Evolutionary conservation across 1,284 basidiomycete genomes (phyloP).

Genomic region (Leucoagaricus sp.): DNA sequence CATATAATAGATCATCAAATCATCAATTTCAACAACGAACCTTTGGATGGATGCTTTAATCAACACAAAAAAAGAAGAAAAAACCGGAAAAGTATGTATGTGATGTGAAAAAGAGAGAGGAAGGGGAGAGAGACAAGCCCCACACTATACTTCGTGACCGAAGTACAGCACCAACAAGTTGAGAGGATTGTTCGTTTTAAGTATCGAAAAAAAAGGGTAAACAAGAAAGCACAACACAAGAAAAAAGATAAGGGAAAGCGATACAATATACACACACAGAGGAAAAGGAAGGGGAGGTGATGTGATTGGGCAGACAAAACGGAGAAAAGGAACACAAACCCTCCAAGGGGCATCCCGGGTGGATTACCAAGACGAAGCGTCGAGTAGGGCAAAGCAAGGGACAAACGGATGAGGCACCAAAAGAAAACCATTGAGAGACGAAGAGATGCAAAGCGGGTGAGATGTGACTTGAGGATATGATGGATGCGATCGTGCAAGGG

Average conservation of each 20-base stretch:
- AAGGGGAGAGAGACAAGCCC: neutral
- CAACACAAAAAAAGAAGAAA: slow-evolving; percentile 5
- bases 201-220: neutral
- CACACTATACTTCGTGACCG: neutral
- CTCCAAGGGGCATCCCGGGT: slow-evolving; percentile 20
- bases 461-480: neutral
- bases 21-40: neutral
- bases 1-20: slow-evolving; percentile 18
- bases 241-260: neutral
- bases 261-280: slow-evolving; percentile 17
- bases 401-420: neutral
- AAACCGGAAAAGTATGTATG: neutral
- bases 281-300: slow-evolving; percentile 14
- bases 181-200: neutral
- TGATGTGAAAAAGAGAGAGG: too few relatives aligned
- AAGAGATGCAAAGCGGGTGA: neutral
- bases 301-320: slow-evolving; percentile 9
- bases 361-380: slow-evolving; percentile 27
- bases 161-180: slow-evolving; percentile 2
- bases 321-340: slow-evolving; percentile 20
- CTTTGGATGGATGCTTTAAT: slow-evolving; percentile 1
- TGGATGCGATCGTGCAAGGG: neutral
- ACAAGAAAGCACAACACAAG: slow-evolving; percentile 10
- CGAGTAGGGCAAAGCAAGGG: slow-evolving; percentile 17
- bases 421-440: neutral